phyloP scores from a whole-genome alignment of 257 asterid genomes.

The Nicotiana obtusifolia region DNA sequence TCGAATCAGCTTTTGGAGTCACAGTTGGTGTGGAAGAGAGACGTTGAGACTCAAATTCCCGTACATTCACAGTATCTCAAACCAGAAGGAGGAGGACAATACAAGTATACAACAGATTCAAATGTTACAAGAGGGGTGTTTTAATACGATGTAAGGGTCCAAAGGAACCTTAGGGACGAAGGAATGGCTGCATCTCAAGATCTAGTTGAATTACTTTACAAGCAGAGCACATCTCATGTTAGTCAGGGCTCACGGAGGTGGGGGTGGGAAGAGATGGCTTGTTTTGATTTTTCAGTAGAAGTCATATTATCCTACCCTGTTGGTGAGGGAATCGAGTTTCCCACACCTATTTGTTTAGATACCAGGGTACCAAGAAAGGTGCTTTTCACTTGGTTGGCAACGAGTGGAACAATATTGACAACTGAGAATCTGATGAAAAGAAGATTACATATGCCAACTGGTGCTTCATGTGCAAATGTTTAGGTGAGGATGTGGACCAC shows the following conservation, averaged over 20 bases:
- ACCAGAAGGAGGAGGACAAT: background rate
- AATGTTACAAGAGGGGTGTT: background rate
- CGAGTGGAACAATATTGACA: background rate
- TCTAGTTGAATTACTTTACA: background rate
- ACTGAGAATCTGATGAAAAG: background rate
- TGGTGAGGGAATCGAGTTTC: background rate
- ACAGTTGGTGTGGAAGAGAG: background rate
- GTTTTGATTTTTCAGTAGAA: background rate
- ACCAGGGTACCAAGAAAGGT: background rate
- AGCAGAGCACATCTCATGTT: background rate
- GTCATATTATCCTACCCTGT: background rate
- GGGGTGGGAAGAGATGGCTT: background rate
- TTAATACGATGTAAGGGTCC: background rate
- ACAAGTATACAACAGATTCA: background rate
- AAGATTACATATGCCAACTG: background rate
- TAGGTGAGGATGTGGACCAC: background rate
- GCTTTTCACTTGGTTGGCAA: background rate
- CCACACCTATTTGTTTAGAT: background rate
- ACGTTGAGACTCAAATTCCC: background rate
- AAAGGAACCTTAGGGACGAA: background rate
- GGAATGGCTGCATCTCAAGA: background rate
- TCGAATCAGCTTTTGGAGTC: background rate
- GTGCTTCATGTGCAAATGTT: background rate
- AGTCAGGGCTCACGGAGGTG: background rate
- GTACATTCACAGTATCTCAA: background rate